Percentiles rank a stretch among this genome's conserved stretches.
Evolutionary conservation across 2,329 filamentous ascomycete species (phyloP).

Genomic region (Zelopaecilomyces penicillatus): DNA sequence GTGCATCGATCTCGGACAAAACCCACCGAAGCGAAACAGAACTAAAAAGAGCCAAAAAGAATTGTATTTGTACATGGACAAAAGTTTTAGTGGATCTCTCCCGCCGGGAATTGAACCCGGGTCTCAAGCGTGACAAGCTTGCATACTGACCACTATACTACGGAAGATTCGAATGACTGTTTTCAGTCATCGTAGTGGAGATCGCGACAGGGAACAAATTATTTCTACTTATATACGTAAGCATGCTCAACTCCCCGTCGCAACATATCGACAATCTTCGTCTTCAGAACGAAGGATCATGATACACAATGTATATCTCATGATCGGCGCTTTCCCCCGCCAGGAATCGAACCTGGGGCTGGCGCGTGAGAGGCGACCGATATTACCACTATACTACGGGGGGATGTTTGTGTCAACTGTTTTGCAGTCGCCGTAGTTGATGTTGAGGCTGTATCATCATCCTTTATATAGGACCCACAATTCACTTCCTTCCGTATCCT

Average conservation of each 20-base stretch:
- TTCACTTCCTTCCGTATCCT: too few relatives aligned
- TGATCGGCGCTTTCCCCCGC: constrained; percentile 6
- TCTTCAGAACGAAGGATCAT: too few relatives aligned
- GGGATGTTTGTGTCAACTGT: background rate
- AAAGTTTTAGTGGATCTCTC: constrained; percentile 6
- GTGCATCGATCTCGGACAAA: too few relatives aligned
- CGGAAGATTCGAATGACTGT: constrained; percentile 11
- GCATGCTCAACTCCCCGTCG: too few relatives aligned
- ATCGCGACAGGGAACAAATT: too few relatives aligned
- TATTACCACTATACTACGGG: constrained; percentile 12
- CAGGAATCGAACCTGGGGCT: constrained; percentile 12
- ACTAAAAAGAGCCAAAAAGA: constrained; percentile 4
- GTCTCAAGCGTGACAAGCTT: constrained; percentile 17
- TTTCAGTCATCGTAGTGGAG: constrained; percentile 8
- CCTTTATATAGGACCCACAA: too few relatives aligned
- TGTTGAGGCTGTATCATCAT: too few relatives aligned
- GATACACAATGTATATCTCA: background rate
- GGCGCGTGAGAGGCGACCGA: constrained; percentile 11
- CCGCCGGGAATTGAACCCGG: constrained; percentile 16
- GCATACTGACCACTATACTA: constrained; percentile 17
- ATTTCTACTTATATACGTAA: too few relatives aligned
- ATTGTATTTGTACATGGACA: background rate
- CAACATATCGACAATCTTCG: too few relatives aligned
- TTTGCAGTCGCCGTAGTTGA: too few relatives aligned
- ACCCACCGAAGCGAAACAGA: background rate